Base-by-base conservation (phyloP, 2,329 filamentous ascomycete genomes). In the Onygena corvina region DNA sequence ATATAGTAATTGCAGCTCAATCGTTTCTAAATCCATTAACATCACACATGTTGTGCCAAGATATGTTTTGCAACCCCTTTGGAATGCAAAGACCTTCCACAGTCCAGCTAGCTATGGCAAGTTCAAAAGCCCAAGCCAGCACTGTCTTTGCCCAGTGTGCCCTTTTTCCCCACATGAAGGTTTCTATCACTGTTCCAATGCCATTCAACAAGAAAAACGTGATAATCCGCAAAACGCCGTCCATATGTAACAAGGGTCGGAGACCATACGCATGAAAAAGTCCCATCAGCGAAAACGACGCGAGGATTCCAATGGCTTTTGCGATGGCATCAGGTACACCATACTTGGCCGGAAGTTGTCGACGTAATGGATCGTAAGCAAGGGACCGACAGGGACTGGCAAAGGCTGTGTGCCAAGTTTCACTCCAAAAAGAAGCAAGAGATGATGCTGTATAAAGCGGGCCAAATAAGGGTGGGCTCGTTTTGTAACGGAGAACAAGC, bases 341-440 rank as follows among this genome's bases (percentile, higher is more conserved):
- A 20, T 60, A 55, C 44, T 56, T 58, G 4, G 23, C 18, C 0
- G 59, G 59, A 14, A 69, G 59, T 1, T 55, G 48, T 16, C 58
- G 56, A n/a, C 65, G 58, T 18, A 67, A 53, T 3, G 67, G 67
- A 1, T 52, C 53, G 47, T 69, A 69, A 5, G 63, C 65, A n/a
- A 70, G 59, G 4, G 60, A 64, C 4, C 60, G 61, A 38, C 66
- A 69, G 0, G 67, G 67, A 25, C 65, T 61, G 5, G 66, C 60
- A 52, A 69, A 70, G 0, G 60, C 64, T 47, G 67, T 69, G 46
- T 70, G 67, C 67, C 67, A 70, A 14, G 64, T 68, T 52, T 68
- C 65, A 11, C 60, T 65, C 67, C 67, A 70, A 48, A 67, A 68
- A 2, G 61, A 62, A 1, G 59, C 58, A 30, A 68, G 53, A 36